phyloP scores from a whole-genome alignment of 768 basidiomycete species.

The Leccinum rimulosum region DNA sequence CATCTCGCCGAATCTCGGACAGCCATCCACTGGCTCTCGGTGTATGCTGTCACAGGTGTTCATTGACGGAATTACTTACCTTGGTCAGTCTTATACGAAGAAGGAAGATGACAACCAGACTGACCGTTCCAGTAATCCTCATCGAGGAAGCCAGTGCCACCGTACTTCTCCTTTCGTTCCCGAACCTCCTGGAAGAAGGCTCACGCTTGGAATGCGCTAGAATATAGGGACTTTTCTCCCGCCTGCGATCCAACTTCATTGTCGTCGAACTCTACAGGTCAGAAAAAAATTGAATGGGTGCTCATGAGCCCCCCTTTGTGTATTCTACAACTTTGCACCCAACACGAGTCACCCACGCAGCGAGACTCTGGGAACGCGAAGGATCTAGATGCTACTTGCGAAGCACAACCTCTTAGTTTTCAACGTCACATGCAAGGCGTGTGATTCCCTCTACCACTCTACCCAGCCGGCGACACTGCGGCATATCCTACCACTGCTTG shows the following conservation, averaged over 20 bases:
- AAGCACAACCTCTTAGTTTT: conserved; percentile 91
- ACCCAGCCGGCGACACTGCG: not conserved
- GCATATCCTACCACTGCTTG: too few species aligned
- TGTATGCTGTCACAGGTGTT: too few species aligned
- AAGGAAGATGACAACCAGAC: too few species aligned
- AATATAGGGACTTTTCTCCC: conserved; percentile 93
- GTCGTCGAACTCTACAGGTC: conserved; percentile 35
- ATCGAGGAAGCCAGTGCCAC: too few species aligned
- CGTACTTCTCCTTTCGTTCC: too few species aligned
- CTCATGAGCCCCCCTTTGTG: conserved; percentile 67
- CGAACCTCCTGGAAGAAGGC: conserved; percentile 33
- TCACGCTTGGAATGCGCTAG: conserved; percentile 84
- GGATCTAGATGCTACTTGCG: conserved; percentile 60
- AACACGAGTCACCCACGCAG: conserved; percentile 49
- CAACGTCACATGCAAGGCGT: conserved; percentile 62
- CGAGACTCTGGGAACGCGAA: conserved; percentile 63
- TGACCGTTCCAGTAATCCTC: too few species aligned
- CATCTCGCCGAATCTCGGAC: too few species aligned
- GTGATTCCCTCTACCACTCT: conserved; percentile 43
- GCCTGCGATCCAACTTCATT: conserved; percentile 79
- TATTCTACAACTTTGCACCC: conserved; percentile 62
- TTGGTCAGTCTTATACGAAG: too few species aligned
- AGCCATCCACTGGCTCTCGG: too few species aligned
- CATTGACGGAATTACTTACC: too few species aligned
- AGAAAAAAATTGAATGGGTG: conserved; percentile 39